phyloP scores from a whole-genome alignment of 257 asterid genomes.

The Capsicum baccatum region DNA sequence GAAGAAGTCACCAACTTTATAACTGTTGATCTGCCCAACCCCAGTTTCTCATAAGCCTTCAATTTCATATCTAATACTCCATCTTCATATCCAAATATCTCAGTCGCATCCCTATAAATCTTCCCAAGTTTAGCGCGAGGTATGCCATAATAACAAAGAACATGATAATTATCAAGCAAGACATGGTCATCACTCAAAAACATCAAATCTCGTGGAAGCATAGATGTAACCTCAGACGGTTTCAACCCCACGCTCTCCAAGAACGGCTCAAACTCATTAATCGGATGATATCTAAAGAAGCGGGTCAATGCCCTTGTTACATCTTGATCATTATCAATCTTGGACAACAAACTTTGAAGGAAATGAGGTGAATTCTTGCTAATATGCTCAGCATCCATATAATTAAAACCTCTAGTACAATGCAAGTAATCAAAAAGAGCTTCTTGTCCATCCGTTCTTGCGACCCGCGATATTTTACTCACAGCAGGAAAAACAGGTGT shows the following conservation, averaged over 20 bases:
- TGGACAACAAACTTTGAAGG: conserved; percentile 50
- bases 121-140: conserved; percentile 79
- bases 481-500: conserved; percentile 24
- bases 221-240: conserved; percentile 49
- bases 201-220: conserved; percentile 69
- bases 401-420: conserved; percentile 72
- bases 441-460: conserved; percentile 67
- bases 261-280: conserved; percentile 93
- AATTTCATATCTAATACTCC: conserved; percentile 59
- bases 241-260: conserved; percentile 89
- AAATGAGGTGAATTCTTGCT: conserved; percentile 86
- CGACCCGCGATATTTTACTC: conserved; percentile 38
- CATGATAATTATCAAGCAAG: conserved; percentile 71
- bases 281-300: conserved; percentile 75
- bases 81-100: conserved; percentile 52
- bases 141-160: conserved; percentile 73
- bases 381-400: conserved; percentile 80
- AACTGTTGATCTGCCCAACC: conserved; percentile 62
- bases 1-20: conserved; percentile 66
- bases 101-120: conserved; percentile 69
- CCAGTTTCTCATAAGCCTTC: conserved; percentile 65
- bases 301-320: conserved; percentile 59
- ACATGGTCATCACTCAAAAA: conserved; percentile 65
- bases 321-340: conserved; percentile 62
- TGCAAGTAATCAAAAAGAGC: conserved; percentile 90